These are phyloP conservation scores for Adansonia gregorii DNA, from an alignment of 441 rosid species.

Conservation along the genomic window DNA sequence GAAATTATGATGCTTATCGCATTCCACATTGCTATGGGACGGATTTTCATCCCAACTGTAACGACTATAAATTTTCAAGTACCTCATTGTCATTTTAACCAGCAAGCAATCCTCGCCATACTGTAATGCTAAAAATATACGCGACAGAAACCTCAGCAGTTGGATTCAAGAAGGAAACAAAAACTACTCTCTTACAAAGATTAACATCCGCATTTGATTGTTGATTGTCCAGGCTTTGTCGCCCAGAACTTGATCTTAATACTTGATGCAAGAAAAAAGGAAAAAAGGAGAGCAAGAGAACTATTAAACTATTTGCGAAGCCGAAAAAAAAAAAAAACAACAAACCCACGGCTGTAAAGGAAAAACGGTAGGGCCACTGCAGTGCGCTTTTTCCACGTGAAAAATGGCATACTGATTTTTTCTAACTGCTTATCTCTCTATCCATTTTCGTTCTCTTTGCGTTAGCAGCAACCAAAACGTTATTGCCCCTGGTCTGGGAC, in stretches of 20 bases:
- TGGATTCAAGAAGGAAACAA: no score
- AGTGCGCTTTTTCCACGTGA: conserved; percentile 32
- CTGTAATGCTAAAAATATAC: no score
- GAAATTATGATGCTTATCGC: no score
- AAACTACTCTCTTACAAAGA: no score
- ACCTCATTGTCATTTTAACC: no score
- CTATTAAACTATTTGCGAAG: conserved; percentile 32
- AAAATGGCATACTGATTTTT: conserved; percentile 23
- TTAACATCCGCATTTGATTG: background rate
- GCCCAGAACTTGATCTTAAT: conserved; percentile 23
- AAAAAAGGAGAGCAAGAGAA: conserved; percentile 23
- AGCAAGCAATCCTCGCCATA: no score
- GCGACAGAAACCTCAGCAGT: no score
- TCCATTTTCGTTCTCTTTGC: conserved; percentile 93
- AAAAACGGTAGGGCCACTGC: conserved; percentile 28
- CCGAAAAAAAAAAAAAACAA: conserved; percentile 17
- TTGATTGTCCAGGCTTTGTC: conserved; percentile 17
- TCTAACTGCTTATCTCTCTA: conserved; percentile 72
- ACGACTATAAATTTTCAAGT: no score
- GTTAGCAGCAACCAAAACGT: conserved; percentile 52
- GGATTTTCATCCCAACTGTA: no score
- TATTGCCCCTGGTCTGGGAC: conserved; percentile 53
- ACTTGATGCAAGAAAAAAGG: conserved; percentile 21
- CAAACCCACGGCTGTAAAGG: background rate
- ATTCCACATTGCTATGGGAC: no score